A percentile compares a stretch with the other conserved stretches of the same genome.
phyloP scores from a whole-genome alignment of 1,139 yeast genomes.

The Groenewaldozyma auringiensis region DNA sequence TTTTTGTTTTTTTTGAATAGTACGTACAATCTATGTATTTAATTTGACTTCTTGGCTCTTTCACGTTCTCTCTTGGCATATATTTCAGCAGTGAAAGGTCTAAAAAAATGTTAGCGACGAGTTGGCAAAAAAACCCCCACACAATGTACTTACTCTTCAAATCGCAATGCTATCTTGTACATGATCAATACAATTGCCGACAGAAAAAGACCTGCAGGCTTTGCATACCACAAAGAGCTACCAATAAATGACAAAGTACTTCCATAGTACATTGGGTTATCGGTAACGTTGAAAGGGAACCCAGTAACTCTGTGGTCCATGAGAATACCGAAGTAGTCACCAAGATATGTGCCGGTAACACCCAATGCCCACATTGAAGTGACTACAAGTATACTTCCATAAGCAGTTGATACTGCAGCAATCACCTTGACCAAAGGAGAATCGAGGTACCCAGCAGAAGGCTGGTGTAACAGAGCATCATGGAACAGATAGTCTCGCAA shows the following conservation, averaged over 20 bases:
- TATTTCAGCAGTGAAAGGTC: constrained; percentile 84
- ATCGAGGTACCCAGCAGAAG: constrained; percentile 30
- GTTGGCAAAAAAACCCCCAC: background rate
- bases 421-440: constrained; percentile 34
- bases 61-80: constrained; percentile 57
- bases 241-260: constrained; percentile 85
- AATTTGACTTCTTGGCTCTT: constrained; percentile 23
- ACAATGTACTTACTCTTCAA: constrained; percentile 51
- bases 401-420: constrained; percentile 44
- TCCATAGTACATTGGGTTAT: constrained; percentile 97
- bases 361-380: constrained; percentile 93
- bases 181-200: constrained; percentile 66
- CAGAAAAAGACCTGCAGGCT: constrained; percentile 78
- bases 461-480: constrained; percentile 53
- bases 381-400: constrained; percentile 74
- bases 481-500: constrained; percentile 73
- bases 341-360: constrained; percentile 90
- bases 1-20: too few relatives aligned
- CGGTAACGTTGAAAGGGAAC: constrained; percentile 84
- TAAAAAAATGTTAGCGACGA: background rate
- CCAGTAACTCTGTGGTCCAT: constrained; percentile 88
- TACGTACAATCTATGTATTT: constrained; percentile 6
- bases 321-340: constrained; percentile 93
- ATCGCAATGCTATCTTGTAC: constrained; percentile 75
- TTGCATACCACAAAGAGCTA: constrained; percentile 79